Evolutionary conservation across 2,329 filamentous ascomycete genomes (phyloP).

Genomic region (Fusarium temperatum): DNA sequence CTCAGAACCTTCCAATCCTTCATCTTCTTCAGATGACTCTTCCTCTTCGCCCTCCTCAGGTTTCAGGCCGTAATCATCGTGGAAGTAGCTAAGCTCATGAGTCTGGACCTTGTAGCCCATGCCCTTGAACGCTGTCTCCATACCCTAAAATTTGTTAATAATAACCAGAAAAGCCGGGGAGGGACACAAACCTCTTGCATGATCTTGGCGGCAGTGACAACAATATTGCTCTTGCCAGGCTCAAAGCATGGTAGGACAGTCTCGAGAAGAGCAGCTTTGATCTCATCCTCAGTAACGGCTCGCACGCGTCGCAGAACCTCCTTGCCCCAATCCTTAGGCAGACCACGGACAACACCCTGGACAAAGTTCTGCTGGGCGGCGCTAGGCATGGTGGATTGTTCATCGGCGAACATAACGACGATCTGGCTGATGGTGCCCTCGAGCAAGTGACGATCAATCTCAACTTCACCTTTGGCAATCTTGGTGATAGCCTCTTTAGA

Average conservation of each 20-base stretch:
- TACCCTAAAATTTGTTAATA: constrained; percentile 61
- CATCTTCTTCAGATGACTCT: constrained; percentile 59
- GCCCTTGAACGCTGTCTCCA: constrained; percentile 76
- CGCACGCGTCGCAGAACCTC: constrained; percentile 80
- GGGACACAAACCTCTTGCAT: constrained; percentile 78
- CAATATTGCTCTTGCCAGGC: constrained; percentile 81
- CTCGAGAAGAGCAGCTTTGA: constrained; percentile 76
- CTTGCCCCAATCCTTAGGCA: constrained; percentile 81
- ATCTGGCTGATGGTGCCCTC: constrained; percentile 92
- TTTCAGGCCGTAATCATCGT: constrained; percentile 88
- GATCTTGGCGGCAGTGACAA: constrained; percentile 86
- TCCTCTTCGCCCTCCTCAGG: constrained; percentile 68
- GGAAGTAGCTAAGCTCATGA: constrained; percentile 79
- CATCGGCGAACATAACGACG: constrained; percentile 85
- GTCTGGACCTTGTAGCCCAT: constrained; percentile 83
- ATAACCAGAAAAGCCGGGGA: background rate
- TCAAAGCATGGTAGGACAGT: constrained; percentile 83
- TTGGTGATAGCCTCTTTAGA: constrained; percentile 78
- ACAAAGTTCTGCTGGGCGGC: constrained; percentile 88
- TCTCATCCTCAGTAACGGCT: constrained; percentile 77
- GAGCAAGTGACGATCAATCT: constrained; percentile 82
- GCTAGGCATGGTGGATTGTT: constrained; percentile 83
- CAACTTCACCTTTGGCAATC: constrained; percentile 74
- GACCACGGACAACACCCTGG: constrained; percentile 78
- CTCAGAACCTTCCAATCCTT: constrained; percentile 45